Conservation (phyloP, 2,329 filamentous ascomycete genomes). For the Salinomyces thailandicus region DNA sequence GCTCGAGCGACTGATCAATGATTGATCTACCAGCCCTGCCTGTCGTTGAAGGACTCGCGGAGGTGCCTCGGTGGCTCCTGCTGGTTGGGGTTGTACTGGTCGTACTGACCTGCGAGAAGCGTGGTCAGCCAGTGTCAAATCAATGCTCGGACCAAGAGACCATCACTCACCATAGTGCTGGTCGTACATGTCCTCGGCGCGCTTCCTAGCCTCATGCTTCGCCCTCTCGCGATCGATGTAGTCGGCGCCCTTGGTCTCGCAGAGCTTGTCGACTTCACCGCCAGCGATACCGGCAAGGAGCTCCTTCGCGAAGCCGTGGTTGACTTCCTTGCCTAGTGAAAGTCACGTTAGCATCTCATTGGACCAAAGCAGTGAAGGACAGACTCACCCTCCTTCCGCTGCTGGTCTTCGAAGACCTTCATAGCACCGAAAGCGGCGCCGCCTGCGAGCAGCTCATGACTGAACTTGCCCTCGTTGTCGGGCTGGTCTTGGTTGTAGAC, state of each 20-base stretch:
- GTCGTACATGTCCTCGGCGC: constrained; percentile 39
- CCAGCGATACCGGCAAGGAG: constrained; percentile 60
- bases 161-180: constrained; percentile 33
- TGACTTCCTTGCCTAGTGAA: constrained; percentile 54
- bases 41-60: constrained; percentile 22
- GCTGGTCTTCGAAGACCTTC: constrained; percentile 67
- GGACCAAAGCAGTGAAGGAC: constrained; percentile 16
- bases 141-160: no score
- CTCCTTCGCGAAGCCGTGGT: constrained; percentile 69
- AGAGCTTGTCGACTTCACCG: constrained; percentile 65
- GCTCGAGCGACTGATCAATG: no score
- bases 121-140: no score
- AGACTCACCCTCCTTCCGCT: constrained; percentile 50
- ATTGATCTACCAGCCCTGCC: constrained; percentile 45
- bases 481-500: constrained; percentile 41
- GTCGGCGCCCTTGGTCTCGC: constrained; percentile 46
- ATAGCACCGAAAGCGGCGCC: constrained; percentile 70
- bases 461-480: constrained; percentile 47
- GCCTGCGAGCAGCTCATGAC: constrained; percentile 65
- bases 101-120: constrained; percentile 22
- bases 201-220: constrained; percentile 34
- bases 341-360: constrained; percentile 25
- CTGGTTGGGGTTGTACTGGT: constrained; percentile 33
- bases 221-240: constrained; percentile 39
- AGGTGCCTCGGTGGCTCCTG: constrained; percentile 26